These are phyloP conservation scores for Fennellomyces sp. DNA, from an alignment of 371 early-diverging fungal genomes.

Conservation along the genomic window DNA sequence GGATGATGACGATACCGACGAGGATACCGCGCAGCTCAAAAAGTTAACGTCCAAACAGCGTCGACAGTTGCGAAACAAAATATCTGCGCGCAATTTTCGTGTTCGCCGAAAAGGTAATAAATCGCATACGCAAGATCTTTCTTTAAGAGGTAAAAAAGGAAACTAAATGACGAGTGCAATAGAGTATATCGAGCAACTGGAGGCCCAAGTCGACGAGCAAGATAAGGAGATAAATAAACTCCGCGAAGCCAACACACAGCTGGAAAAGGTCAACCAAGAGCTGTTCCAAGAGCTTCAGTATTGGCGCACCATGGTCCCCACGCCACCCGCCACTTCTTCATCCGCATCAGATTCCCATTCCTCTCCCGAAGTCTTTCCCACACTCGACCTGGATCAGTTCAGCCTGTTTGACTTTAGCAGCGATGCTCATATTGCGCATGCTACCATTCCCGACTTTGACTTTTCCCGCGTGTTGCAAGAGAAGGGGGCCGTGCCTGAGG, in stretches of 20 bases:
- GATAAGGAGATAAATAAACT: slow-evolving; percentile 15
- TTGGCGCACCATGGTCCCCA: slow-evolving; percentile 2
- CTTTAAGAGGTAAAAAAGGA: background rate
- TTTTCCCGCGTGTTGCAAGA: slow-evolving; percentile 10
- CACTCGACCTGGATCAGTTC: slow-evolving; percentile 10
- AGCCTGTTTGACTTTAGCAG: slow-evolving; percentile 6
- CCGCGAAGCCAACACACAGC: slow-evolving; percentile 5
- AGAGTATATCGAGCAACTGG: slow-evolving; percentile 25
- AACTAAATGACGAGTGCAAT: background rate
- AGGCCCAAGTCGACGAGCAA: slow-evolving; percentile 15
- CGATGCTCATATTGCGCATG: slow-evolving; percentile 7
- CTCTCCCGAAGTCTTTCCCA: slow-evolving; percentile 1
- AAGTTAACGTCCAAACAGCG: slow-evolving; percentile 81
- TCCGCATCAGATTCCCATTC: background rate
- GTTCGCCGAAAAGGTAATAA: slow-evolving; percentile 83
- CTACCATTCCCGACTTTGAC: slow-evolving; percentile 18
- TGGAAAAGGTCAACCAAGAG: slow-evolving; percentile 11
- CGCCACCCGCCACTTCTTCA: slow-evolving; percentile 1
- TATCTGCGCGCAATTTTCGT: slow-evolving; percentile 88
- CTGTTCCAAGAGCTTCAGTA: slow-evolving; percentile 9
- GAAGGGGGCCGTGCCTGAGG: background rate
- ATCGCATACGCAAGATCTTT: background rate
- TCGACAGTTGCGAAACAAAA: slow-evolving; percentile 86
- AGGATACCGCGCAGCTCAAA: slow-evolving; percentile 32
- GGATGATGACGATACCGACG: slow-evolving; percentile 14